A percentile compares a stretch with the other conserved stretches of the same genome.
Evolutionary conservation across 208 protist species (phyloP).

Genomic region (Herpetomonas samuelpessoai): DNA sequence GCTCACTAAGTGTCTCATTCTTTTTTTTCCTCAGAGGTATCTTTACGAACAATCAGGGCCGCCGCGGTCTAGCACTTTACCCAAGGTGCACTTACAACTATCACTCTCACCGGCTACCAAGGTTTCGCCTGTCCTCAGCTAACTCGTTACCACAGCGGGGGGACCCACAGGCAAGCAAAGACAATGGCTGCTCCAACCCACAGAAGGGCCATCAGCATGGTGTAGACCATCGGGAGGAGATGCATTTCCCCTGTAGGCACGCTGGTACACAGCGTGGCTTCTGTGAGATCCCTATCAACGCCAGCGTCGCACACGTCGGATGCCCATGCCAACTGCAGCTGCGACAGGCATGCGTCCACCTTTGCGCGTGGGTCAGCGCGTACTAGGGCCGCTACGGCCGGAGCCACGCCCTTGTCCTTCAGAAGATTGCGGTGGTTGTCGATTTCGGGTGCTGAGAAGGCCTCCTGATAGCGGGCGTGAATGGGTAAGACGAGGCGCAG

Average conservation of each 20-base stretch:
- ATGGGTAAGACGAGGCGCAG: conserved; percentile 76
- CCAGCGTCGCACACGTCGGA: conserved; percentile 9
- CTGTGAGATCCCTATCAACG: neutral
- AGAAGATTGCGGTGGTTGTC: too few species aligned
- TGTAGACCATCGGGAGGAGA: conserved; percentile 61
- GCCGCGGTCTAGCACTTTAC: too few species aligned
- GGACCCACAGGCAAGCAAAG: conserved; percentile 24
- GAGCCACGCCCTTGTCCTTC: conserved; percentile 30
- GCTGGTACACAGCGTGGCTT: conserved; percentile 24
- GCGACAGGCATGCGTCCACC: conserved; percentile 47
- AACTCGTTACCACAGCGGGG: neutral
- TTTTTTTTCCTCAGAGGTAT: too few species aligned
- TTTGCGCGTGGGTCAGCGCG: conserved; percentile 24
- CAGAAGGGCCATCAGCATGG: conserved; percentile 44
- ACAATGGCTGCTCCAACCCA: conserved; percentile 43
- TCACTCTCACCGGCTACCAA: too few species aligned
- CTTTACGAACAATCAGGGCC: too few species aligned
- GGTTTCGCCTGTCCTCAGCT: too few species aligned
- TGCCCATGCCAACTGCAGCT: conserved; percentile 19
- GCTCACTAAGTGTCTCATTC: too few species aligned
- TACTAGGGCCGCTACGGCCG: conserved; percentile 45
- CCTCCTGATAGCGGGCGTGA: conserved; percentile 72
- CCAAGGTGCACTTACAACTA: too few species aligned
- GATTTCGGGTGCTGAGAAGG: too few species aligned
- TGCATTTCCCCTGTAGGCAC: conserved; percentile 59